A percentile compares a stretch with the other conserved stretches of the same genome.
Evolutionary conservation across 192 early-diverging fungal genomes (phyloP).

Genomic region (Thamnidium elegans): DNA sequence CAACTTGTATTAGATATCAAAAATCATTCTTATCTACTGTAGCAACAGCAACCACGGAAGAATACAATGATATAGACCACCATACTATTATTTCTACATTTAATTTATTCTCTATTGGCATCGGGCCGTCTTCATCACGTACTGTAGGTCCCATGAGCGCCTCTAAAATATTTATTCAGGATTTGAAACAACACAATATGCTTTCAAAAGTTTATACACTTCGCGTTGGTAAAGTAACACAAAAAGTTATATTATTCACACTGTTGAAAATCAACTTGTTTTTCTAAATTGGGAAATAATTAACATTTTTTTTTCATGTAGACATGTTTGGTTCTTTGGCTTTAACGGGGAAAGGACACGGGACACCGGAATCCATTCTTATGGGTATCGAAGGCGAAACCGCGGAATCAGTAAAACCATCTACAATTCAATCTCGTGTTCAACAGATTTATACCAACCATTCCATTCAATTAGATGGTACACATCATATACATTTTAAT

Average conservation of each 20-base stretch:
- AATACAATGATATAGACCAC: slow-evolving; percentile 25
- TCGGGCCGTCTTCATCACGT: slow-evolving; percentile 90
- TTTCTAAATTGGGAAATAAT: slow-evolving; percentile 44
- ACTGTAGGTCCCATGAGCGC: slow-evolving; percentile 98
- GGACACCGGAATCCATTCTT: slow-evolving; percentile 89
- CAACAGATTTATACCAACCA: slow-evolving; percentile 71
- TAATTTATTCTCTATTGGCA: slow-evolving; percentile 93
- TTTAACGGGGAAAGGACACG: slow-evolving; percentile 91
- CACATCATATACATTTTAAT: slow-evolving; percentile 77
- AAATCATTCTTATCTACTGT: too few relatives aligned
- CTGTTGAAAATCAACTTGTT: slow-evolving; percentile 38
- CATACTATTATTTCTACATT: slow-evolving; percentile 93
- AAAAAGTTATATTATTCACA: not conserved
- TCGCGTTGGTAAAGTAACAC: slow-evolving; percentile 39
- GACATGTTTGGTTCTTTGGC: slow-evolving; percentile 94
- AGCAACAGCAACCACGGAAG: not conserved
- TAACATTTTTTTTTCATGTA: slow-evolving; percentile 27
- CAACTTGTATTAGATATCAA: too few relatives aligned
- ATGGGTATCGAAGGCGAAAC: slow-evolving; percentile 91
- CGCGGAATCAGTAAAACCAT: slow-evolving; percentile 80
- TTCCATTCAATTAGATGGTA: slow-evolving; percentile 70
- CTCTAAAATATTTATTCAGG: slow-evolving; percentile 89
- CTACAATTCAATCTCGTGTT: slow-evolving; percentile 71
- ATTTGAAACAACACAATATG: slow-evolving; percentile 66
- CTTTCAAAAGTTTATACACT: slow-evolving; percentile 51